These are phyloP conservation scores for Drechslerella stenobrocha DNA, from an alignment of 2,329 filamentous ascomycete species.

Conservation along the genomic window DNA sequence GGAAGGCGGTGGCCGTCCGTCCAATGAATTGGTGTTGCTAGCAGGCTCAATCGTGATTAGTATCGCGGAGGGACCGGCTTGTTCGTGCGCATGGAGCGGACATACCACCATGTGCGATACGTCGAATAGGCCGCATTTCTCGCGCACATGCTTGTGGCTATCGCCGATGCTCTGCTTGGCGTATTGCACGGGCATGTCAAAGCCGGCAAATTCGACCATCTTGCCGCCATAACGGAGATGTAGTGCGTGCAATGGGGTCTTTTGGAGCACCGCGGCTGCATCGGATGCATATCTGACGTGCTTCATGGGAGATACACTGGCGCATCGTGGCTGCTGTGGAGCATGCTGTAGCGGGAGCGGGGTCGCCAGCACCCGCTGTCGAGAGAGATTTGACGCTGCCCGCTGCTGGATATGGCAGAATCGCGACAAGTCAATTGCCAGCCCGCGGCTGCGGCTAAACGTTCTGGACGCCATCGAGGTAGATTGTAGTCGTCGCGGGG, in stretches of 20 bases:
- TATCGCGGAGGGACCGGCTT: background rate
- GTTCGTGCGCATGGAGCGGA: background rate
- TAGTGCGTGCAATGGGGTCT: constrained; percentile 76
- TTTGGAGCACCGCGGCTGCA: constrained; percentile 58
- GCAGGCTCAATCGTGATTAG: background rate
- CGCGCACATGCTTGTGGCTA: constrained; percentile 86
- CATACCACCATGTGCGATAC: constrained; percentile 83
- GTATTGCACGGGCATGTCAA: constrained; percentile 91
- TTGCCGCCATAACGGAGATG: constrained; percentile 79
- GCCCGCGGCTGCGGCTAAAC: constrained; percentile 26
- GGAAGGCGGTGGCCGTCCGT: constrained; percentile 75
- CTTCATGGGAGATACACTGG: constrained; percentile 1
- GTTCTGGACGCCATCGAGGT: constrained; percentile 31
- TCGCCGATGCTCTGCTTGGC: constrained; percentile 73
- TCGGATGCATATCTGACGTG: constrained; percentile 43
- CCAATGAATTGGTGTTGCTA: constrained; percentile 65
- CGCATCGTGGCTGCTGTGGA: constrained; percentile 7
- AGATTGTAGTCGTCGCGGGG: background rate
- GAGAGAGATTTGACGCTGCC: constrained; percentile 21
- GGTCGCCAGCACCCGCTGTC: constrained; percentile 16
- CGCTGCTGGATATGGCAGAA: constrained; percentile 26
- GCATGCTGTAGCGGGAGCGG: constrained; percentile 8
- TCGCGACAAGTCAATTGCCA: constrained; percentile 24
- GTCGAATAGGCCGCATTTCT: constrained; percentile 88
- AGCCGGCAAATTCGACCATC: constrained; percentile 96